Conservation (phyloP, 805 yeast species). For the Wickerhamiella parazyma region DNA sequence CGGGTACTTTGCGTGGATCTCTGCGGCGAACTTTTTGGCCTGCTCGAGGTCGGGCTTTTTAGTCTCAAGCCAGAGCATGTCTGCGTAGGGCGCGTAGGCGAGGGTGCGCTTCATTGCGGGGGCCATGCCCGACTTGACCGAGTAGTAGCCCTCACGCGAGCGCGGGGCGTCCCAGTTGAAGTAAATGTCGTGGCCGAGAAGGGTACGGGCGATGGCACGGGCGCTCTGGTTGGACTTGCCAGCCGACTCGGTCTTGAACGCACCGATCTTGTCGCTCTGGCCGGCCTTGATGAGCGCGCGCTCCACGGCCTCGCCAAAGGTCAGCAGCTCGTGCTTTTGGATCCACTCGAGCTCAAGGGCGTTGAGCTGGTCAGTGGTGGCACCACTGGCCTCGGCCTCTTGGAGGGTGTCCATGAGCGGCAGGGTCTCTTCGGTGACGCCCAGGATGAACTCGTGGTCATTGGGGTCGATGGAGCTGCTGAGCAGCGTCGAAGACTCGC, state of each 20-base stretch:
- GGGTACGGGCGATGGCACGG: slow-evolving; percentile 21
- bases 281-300: slow-evolving; percentile 22
- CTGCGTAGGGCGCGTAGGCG: slow-evolving; percentile 45
- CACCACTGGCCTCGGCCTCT: slow-evolving; percentile 33
- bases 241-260: slow-evolving; percentile 20
- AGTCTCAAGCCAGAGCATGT: slow-evolving; percentile 49
- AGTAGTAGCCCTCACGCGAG: slow-evolving; percentile 44
- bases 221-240: slow-evolving; percentile 25
- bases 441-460: slow-evolving; percentile 44
- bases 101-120: slow-evolving; percentile 42
- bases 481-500: slow-evolving; percentile 40
- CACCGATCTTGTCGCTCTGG: slow-evolving; percentile 22
- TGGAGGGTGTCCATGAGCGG: slow-evolving; percentile 36
- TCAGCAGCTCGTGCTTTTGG: slow-evolving; percentile 28
- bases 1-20: slow-evolving; percentile 36
- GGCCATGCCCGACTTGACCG: slow-evolving; percentile 36
- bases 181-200: slow-evolving; percentile 25
- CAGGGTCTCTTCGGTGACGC: slow-evolving; percentile 29
- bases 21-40: slow-evolving; percentile 35
- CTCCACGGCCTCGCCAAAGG: slow-evolving; percentile 40
- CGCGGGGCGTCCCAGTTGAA: slow-evolving; percentile 52
- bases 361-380: slow-evolving; percentile 26
- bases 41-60: slow-evolving; percentile 42
- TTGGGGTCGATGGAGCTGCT: slow-evolving; percentile 40
- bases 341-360: slow-evolving; percentile 37